A percentile compares a stretch with the other conserved stretches of the same genome.
Conservation (phyloP, 2,329 filamentous ascomycete genomes). For the Aspergillus fijiensis region DNA sequence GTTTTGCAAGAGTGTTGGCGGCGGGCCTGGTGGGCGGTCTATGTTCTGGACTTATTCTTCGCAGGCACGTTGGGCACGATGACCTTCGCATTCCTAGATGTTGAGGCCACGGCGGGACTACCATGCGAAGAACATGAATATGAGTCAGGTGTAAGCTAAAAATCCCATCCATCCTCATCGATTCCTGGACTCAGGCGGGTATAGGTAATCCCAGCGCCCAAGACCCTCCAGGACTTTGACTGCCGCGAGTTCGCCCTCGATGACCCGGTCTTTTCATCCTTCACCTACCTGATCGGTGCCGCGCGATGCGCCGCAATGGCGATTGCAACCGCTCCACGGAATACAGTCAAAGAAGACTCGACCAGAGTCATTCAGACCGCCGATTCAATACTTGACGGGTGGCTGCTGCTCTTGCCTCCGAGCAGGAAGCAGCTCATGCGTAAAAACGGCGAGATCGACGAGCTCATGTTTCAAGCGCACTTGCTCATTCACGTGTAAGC, state of each 20-base stretch:
- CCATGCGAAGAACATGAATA: conserved; percentile 38
- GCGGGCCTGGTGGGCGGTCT: conserved; percentile 47
- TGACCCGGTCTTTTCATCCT: conserved; percentile 30
- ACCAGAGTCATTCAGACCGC: conserved; percentile 32
- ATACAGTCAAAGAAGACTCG: conserved; percentile 24
- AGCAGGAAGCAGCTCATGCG: conserved; percentile 34
- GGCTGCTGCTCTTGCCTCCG: conserved; percentile 41
- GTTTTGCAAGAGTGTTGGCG: conserved; percentile 48
- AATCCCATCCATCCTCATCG: background rate
- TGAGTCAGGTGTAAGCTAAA: conserved; percentile 25
- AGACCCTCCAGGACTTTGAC: conserved; percentile 34
- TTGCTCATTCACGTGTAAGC: conserved; percentile 60
- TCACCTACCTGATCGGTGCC: conserved; percentile 35
- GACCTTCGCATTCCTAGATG: conserved; percentile 22
- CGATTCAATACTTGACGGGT: conserved; percentile 42
- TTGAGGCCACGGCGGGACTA: conserved; percentile 28
- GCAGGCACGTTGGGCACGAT: conserved; percentile 56
- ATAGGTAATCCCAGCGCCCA: conserved; percentile 19
- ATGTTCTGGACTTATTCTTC: conserved; percentile 73
- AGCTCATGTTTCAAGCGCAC: conserved; percentile 80
- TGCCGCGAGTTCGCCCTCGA: conserved; percentile 32
- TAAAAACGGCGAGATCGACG: conserved; percentile 29
- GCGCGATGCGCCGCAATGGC: conserved; percentile 25
- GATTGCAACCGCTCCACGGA: conserved; percentile 27
- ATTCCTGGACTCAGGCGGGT: conserved; percentile 1